Evolutionary conservation across 2,329 filamentous ascomycete species (phyloP).

Genomic region (Trichoderma cornu-damae): DNA sequence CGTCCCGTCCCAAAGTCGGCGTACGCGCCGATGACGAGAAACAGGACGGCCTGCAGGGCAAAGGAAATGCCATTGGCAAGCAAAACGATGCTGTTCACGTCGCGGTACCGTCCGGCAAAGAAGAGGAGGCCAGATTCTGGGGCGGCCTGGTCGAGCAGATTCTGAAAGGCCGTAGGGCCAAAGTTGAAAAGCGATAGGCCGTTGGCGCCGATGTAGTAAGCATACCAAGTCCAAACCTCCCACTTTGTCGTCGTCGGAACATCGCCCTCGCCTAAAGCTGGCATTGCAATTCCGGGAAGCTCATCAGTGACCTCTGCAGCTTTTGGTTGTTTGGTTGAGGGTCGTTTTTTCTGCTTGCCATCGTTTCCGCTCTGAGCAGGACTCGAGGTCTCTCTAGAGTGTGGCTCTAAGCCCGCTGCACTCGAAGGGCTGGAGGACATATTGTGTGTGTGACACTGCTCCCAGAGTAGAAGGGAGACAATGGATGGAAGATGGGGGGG

Average conservation of each 20-base stretch:
- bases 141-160: conserved; percentile 33
- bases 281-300: conserved; percentile 13
- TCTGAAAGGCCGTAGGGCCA: conserved; percentile 21
- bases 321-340: not conserved
- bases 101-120: conserved; percentile 53
- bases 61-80: conserved; percentile 63
- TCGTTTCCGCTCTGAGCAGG: not conserved
- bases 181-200: conserved; percentile 20
- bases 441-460: conserved; percentile 2
- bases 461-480: conserved; percentile 1
- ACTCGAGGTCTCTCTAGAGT: not conserved
- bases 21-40: conserved; percentile 48
- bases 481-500: not conserved
- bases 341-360: not conserved
- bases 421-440: not conserved
- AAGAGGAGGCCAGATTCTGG: conserved; percentile 47
- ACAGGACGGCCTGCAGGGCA: conserved; percentile 57
- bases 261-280: conserved; percentile 11
- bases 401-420: not conserved
- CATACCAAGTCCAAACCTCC: conserved; percentile 19
- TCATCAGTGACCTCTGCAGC: conserved; percentile 9
- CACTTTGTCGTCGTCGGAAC: conserved; percentile 17
- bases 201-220: conserved; percentile 19
- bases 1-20: conserved; percentile 62
- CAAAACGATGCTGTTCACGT: conserved; percentile 62